These are phyloP conservation scores for Trichoderma koningiopsis DNA, from an alignment of 2,329 filamentous ascomycete genomes.

Conservation along the genomic window DNA sequence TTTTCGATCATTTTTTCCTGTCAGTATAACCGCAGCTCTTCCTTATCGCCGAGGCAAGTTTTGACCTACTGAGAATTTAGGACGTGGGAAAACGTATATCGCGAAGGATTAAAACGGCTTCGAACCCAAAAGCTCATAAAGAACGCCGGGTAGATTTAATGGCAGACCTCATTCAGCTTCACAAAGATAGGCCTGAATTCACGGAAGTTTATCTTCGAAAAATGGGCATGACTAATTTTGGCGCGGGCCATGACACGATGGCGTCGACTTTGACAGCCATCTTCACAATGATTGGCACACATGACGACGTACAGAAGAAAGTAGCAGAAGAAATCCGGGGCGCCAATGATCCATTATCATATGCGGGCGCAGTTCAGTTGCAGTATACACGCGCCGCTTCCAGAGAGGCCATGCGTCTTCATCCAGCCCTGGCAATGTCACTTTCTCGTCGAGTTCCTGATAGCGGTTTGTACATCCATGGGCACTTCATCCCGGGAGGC, in stretches of 20 bases:
- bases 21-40: constrained; percentile 34
- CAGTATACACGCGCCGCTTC: constrained; percentile 49
- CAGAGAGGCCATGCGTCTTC: constrained; percentile 53
- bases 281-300: constrained; percentile 50
- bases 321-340: constrained; percentile 41
- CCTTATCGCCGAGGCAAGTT: neutral
- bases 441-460: constrained; percentile 50
- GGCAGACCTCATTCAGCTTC: constrained; percentile 50
- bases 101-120: constrained; percentile 39
- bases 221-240: constrained; percentile 58
- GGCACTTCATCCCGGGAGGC: constrained; percentile 45
- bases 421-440: constrained; percentile 56
- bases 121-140: constrained; percentile 35
- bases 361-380: constrained; percentile 33
- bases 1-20: constrained; percentile 54
- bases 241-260: constrained; percentile 58
- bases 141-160: constrained; percentile 46
- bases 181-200: constrained; percentile 50
- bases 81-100: constrained; percentile 40
- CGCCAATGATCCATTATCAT: constrained; percentile 26
- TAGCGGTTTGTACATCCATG: constrained; percentile 43
- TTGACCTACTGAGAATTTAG: constrained; percentile 30
- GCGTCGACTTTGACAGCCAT: constrained; percentile 54
- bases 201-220: constrained; percentile 51
- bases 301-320: constrained; percentile 37